Evolutionary conservation across 148 eudicot species (phyloP).

Genomic region (Mesembryanthemum crystallinum): DNA sequence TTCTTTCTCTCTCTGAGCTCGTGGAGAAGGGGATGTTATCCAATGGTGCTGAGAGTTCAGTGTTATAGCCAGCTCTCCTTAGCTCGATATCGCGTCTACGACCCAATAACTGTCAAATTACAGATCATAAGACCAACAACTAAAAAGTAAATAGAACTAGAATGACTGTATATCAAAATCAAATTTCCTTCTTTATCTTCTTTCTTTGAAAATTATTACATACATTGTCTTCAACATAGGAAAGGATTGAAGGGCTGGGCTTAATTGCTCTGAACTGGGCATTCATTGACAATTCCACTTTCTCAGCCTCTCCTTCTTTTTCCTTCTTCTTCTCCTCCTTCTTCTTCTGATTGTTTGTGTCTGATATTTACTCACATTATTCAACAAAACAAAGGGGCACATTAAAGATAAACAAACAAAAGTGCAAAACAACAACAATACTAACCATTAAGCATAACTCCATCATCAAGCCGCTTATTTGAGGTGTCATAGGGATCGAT

Average conservation of each 20-base stretch:
- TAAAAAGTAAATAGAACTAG: not conserved
- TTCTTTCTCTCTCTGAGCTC: constrained; percentile 66
- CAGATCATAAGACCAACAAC: constrained; percentile 6
- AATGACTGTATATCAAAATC: constrained; percentile 16
- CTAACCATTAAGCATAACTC: constrained; percentile 40
- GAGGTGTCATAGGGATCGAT: constrained; percentile 52
- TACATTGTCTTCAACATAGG: constrained; percentile 89
- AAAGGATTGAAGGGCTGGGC: constrained; percentile 74
- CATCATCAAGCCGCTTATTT: constrained; percentile 61
- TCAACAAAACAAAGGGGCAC: constrained; percentile 5
- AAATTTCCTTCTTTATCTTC: constrained; percentile 6
- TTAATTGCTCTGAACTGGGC: constrained; percentile 93
- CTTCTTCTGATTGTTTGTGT: constrained; percentile 31
- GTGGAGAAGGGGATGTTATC: constrained; percentile 78
- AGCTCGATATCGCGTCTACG: constrained; percentile 82
- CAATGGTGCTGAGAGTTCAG: constrained; percentile 72
- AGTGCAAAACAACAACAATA: not conserved
- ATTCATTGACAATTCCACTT: constrained; percentile 65
- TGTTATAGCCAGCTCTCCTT: constrained; percentile 80
- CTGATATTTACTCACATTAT: constrained; percentile 30
- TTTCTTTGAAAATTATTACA: not conserved
- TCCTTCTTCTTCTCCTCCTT: constrained; percentile 35
- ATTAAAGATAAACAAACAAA: not conserved
- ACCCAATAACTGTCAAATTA: constrained; percentile 60
- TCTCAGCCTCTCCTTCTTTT: constrained; percentile 32